Evolutionary conservation across 345 rosid species (phyloP).

Genomic region (Camelina neglecta): DNA sequence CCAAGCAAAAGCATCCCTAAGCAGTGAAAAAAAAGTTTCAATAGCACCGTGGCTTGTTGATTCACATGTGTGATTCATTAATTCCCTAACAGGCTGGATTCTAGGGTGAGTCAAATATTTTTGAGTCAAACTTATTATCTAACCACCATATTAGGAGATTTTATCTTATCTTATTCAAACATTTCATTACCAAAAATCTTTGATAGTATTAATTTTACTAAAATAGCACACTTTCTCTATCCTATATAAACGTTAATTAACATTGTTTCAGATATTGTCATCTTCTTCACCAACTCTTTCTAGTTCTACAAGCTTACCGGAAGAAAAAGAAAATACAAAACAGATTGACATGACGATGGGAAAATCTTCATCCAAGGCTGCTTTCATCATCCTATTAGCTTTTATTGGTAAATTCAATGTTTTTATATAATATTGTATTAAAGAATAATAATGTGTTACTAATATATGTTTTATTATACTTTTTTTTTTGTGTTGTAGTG

Average conservation of each 20-base stretch:
- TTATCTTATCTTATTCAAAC: not conserved
- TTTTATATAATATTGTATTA: not conserved
- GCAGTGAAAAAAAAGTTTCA: too few species aligned
- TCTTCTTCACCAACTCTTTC: not conserved
- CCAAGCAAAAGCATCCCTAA: too few species aligned
- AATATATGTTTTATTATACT: not conserved
- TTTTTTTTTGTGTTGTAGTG: constrained; percentile 5
- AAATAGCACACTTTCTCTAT: not conserved
- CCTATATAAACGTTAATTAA: not conserved
- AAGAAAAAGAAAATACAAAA: too few species aligned
- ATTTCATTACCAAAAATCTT: not conserved
- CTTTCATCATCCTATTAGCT: constrained; percentile 18
- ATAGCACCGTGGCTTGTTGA: not conserved
- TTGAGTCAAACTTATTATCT: not conserved
- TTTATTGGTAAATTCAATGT: constrained; percentile 11
- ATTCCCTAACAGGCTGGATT: not conserved
- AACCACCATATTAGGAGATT: too few species aligned
- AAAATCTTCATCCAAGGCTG: not conserved
- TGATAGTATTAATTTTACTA: not conserved
- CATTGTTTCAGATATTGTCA: not conserved
- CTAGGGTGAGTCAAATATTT: not conserved
- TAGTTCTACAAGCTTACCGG: not conserved
- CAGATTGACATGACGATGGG: not conserved
- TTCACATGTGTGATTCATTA: not conserved
- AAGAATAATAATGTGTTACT: not conserved